Base-by-base conservation (phyloP, 352 stramenopile species). In the Globisporangium alternatum region DNA sequence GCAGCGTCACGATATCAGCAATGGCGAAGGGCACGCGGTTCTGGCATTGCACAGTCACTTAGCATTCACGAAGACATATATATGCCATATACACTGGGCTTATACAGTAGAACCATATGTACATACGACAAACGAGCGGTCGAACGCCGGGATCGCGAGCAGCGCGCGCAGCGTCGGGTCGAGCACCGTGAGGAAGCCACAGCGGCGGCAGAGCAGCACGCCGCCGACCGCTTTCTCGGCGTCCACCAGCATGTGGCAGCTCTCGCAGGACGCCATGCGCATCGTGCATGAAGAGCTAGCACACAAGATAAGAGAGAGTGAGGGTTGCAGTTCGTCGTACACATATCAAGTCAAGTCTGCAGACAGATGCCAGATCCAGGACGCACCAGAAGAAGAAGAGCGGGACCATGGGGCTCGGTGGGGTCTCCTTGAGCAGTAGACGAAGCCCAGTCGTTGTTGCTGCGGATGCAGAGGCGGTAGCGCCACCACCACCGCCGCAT, bases 141-240 rank as follows among this genome's bases (percentile, higher is more conserved):
- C 67, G 45, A 73, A 65, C 6, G 59, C 61, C 2, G 64, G 39
- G 25, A 75, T 54, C 54, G 67, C 61, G 43, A 73, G 48, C 25
- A 70, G 51, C 17, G 45, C 39, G 35, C 71, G 71, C 43, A 78
- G 60, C 43, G 48, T 49, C 2, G 62, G 17, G 60, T 75, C 68
- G 0, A 78, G 6, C 15, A 75, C 58, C 17, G 68, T 66, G 57
- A 78, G 65, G 21, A 72, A 68, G 2, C 71, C 71, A 45, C 71
- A 78, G n/a, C 71, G 68, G 12, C 30, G 60, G 56, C 71, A 78
- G 22, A 78, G 60, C 61, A 78, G 62, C 51, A 70, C 62, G 41
- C 57, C 65, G 30, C 68, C 68, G 1, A 67, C 45, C 25, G 60
- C 55, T 19, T 47, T 41, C 13, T 69, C 57, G 0, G 54, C 53